Evolutionary conservation across 805 yeast species (phyloP).

Genomic region (Pichia nakasei): DNA sequence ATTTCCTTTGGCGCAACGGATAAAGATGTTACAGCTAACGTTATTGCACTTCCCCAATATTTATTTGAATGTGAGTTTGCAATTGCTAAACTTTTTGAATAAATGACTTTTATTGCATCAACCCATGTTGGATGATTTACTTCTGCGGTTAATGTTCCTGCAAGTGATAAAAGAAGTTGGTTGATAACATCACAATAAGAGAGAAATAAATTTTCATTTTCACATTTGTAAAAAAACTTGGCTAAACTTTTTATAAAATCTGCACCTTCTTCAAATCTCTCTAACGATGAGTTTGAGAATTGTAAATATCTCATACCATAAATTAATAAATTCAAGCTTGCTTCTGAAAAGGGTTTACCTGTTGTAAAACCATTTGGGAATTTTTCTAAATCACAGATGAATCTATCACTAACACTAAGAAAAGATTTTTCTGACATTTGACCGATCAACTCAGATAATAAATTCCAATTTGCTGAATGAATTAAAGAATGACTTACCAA

Average conservation of each 20-base stretch:
- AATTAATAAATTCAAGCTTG: conserved; percentile 63
- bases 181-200: conserved; percentile 84
- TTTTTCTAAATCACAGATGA: conserved; percentile 86
- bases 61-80: conserved; percentile 34
- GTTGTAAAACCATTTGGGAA: conserved; percentile 46
- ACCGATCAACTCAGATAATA: conserved; percentile 82
- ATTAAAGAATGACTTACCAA: conserved; percentile 59
- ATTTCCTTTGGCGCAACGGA: conserved; percentile 74
- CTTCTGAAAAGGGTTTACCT: conserved; percentile 24
- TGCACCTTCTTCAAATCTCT: conserved; percentile 86
- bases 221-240: conserved; percentile 65
- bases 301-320: conserved; percentile 87
- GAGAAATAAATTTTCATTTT: conserved; percentile 52
- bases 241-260: conserved; percentile 81
- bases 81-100: conserved; percentile 36
- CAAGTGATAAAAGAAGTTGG: conserved; percentile 68
- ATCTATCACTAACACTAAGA: conserved; percentile 82
- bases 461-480: conserved; percentile 87
- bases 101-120: conserved; percentile 61
- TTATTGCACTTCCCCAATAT: conserved; percentile 61
- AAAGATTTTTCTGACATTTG: conserved; percentile 82
- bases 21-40: conserved; percentile 61
- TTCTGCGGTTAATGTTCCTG: conserved; percentile 84
- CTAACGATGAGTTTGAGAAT: conserved; percentile 77
- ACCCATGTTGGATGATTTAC: conserved; percentile 95